Evolutionary conservation across 1,139 yeast genomes (phyloP).

Genomic region (Nakaseomyces sp.): DNA sequence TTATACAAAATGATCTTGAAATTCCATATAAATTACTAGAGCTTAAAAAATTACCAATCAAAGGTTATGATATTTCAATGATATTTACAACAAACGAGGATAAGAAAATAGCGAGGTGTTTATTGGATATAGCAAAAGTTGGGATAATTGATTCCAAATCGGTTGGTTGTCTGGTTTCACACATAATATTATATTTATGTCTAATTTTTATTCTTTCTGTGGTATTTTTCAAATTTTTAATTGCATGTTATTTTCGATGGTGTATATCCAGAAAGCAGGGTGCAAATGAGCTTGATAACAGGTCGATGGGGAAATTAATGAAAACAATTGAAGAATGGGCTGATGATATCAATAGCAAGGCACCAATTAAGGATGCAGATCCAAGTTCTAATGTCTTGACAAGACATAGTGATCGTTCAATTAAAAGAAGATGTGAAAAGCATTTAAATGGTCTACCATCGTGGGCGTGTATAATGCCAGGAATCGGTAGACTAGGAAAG

Average conservation of each 20-base stretch:
- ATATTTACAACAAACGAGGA: conserved; percentile 62
- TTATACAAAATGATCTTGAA: conserved; percentile 54
- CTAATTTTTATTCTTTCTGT: conserved; percentile 76
- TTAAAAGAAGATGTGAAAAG: not conserved
- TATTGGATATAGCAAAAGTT: conserved; percentile 76
- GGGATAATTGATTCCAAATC: conserved; percentile 85
- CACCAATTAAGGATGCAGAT: not conserved
- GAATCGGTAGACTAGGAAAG: not conserved
- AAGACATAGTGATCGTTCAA: not conserved
- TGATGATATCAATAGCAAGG: conserved; percentile 30
- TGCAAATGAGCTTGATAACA: conserved; percentile 52
- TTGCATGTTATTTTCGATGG: conserved; percentile 91
- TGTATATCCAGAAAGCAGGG: conserved; percentile 71
- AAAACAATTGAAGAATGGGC: conserved; percentile 76
- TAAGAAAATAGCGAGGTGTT: conserved; percentile 67
- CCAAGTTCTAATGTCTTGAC: not conserved
- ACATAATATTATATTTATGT: conserved; percentile 70
- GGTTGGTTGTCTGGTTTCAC: conserved; percentile 88
- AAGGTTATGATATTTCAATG: conserved; percentile 77
- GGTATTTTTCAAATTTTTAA: conserved; percentile 62
- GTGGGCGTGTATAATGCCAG: conserved; percentile 1
- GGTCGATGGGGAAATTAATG: conserved; percentile 44
- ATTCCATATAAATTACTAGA: conserved; percentile 66
- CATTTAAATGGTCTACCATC: not conserved
- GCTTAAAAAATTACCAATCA: conserved; percentile 47